Percentiles rank a stretch among this genome's conserved stretches.
Conservation (phyloP, 2,329 filamentous ascomycete genomes). For the Epichloe aotearoae region DNA sequence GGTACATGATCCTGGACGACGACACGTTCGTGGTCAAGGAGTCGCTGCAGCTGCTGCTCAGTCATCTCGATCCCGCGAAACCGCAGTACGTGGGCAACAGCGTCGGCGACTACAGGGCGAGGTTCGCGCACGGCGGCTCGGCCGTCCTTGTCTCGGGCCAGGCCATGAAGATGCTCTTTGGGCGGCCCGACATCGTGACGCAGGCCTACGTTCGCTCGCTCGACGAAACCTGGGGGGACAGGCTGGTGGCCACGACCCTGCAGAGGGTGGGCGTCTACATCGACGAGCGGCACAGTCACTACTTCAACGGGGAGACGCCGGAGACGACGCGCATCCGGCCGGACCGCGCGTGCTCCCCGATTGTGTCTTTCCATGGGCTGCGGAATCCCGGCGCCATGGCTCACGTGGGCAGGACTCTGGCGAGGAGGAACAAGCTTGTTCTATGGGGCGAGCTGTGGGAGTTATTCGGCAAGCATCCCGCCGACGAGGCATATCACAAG, state of each 20-base stretch:
- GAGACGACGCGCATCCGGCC: slow-evolving; percentile 32
- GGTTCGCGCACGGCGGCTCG: slow-evolving; percentile 45
- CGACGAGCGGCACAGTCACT: slow-evolving; percentile 37
- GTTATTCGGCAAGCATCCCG: slow-evolving; percentile 29
- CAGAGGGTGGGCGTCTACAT: slow-evolving; percentile 41
- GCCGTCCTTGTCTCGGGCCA: slow-evolving; percentile 38
- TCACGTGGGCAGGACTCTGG: slow-evolving; percentile 28
- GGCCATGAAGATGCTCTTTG: slow-evolving; percentile 33
- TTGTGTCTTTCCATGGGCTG: slow-evolving; percentile 40
- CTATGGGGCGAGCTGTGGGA: slow-evolving; percentile 38
- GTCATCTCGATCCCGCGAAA: slow-evolving; percentile 32
- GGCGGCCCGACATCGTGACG: slow-evolving; percentile 27
- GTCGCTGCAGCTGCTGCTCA: slow-evolving; percentile 33
- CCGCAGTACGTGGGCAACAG: slow-evolving; percentile 43
- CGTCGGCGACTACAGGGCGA: slow-evolving; percentile 40
- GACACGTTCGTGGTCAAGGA: slow-evolving; percentile 41
- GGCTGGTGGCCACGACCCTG: slow-evolving; percentile 38
- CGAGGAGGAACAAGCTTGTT: slow-evolving; percentile 24
- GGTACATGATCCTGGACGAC: slow-evolving; percentile 46
- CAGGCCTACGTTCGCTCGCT: slow-evolving; percentile 34
- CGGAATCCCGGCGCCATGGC: slow-evolving; percentile 32
- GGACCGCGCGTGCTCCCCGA: slow-evolving; percentile 39
- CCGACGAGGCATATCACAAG: slow-evolving; percentile 19
- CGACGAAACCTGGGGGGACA: slow-evolving; percentile 40
- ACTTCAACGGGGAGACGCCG: slow-evolving; percentile 44